Conservation (phyloP, 2,329 filamentous ascomycete genomes). For the Calonectria crousiana region DNA sequence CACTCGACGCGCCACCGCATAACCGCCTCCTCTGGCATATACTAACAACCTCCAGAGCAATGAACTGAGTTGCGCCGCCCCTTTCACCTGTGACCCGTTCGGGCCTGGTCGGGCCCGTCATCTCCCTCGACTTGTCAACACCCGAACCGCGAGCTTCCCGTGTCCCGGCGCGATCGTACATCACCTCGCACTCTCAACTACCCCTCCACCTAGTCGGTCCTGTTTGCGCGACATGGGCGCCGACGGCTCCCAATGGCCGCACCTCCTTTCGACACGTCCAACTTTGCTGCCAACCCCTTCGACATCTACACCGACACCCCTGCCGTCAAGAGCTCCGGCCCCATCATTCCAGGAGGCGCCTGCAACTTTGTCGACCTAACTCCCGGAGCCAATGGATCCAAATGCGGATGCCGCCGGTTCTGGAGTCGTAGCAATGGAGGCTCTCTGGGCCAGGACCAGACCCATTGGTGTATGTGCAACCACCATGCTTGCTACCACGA, state of each 20-base stretch:
- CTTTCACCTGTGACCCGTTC: conserved; percentile 50
- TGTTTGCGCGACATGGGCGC: conserved; percentile 45
- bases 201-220: conserved; percentile 15
- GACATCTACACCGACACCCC: conserved; percentile 66
- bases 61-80: conserved; percentile 51
- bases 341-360: conserved; percentile 62
- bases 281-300: conserved; percentile 61
- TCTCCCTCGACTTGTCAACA: conserved; percentile 30
- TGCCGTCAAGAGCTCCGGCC: conserved; percentile 40
- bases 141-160: conserved; percentile 22
- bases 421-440: conserved; percentile 61
- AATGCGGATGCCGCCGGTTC: conserved; percentile 72
- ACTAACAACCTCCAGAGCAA: conserved; percentile 43
- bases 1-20: conserved; percentile 28
- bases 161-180: not conserved
- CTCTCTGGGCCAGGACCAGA: conserved; percentile 55
- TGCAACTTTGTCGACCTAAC: conserved; percentile 71
- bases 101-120: conserved; percentile 50
- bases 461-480: conserved; percentile 71
- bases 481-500: conserved; percentile 74
- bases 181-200: conserved; percentile 12
- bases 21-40: conserved; percentile 23
- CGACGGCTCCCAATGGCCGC: conserved; percentile 61
- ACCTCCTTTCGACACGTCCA: conserved; percentile 60
- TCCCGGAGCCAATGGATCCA: conserved; percentile 63